These are phyloP conservation scores for Naumovozyma baii DNA, from an alignment of 805 yeast species.

Conservation along the genomic window DNA sequence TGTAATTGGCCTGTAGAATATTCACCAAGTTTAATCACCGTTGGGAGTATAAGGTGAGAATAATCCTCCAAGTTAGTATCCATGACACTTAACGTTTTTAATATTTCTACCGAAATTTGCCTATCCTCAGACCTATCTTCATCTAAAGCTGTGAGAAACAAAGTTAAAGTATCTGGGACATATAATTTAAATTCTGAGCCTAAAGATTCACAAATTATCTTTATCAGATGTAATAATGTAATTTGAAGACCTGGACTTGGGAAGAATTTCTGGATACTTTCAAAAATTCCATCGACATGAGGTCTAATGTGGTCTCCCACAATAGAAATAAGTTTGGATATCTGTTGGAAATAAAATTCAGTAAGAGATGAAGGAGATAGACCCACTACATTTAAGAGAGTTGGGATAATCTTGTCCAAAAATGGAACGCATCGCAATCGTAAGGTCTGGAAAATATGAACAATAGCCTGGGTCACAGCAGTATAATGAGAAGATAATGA, in stretches of 20 bases:
- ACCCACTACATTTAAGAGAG: slow-evolving; percentile 70
- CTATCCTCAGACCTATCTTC: slow-evolving; percentile 51
- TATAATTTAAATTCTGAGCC: slow-evolving; percentile 86
- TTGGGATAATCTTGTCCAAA: slow-evolving; percentile 76
- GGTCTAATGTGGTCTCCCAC: slow-evolving; percentile 87
- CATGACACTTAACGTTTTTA: slow-evolving; percentile 74
- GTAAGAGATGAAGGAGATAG: slow-evolving; percentile 64
- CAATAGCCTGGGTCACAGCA: slow-evolving; percentile 80
- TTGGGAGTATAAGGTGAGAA: slow-evolving; percentile 72
- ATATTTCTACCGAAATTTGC: slow-evolving; percentile 54
- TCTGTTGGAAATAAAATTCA: slow-evolving; percentile 77
- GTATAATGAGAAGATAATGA: slow-evolving; percentile 78
- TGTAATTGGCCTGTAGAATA: slow-evolving; percentile 46
- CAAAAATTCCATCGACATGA: slow-evolving; percentile 61
- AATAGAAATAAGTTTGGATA: slow-evolving; percentile 64
- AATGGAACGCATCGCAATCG: slow-evolving; percentile 82
- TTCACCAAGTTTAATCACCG: slow-evolving; percentile 69
- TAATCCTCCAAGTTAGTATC: slow-evolving; percentile 82
- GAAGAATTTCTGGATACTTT: slow-evolving; percentile 62
- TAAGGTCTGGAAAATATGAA: slow-evolving; percentile 77
- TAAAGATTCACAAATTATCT: slow-evolving; percentile 69
- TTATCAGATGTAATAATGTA: slow-evolving; percentile 66
- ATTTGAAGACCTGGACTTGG: slow-evolving; percentile 49
- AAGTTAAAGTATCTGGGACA: slow-evolving; percentile 62
- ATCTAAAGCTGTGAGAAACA: slow-evolving; percentile 63